Evolutionary conservation across 352 stramenopile genomes (phyloP).

Genomic region (Blastocystis sp.): DNA sequence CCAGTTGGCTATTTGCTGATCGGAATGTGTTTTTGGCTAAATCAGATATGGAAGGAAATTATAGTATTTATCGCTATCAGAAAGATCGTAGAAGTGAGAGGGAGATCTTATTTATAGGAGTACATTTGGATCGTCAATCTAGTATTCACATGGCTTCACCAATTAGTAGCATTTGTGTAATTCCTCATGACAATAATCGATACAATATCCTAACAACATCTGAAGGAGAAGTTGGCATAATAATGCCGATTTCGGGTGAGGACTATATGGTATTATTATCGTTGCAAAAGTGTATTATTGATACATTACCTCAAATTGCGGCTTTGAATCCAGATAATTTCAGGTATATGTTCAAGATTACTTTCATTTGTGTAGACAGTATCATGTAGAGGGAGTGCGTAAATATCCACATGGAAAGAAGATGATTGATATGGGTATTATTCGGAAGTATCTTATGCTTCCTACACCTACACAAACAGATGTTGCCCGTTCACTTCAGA

Average conservation of each 20-base stretch:
- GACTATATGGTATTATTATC: constrained; percentile 31
- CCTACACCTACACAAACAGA: constrained; percentile 8
- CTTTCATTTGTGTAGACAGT: neutral
- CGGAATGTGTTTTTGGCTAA: neutral
- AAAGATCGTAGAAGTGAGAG: neutral
- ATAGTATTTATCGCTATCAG: neutral
- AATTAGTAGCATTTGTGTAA: neutral
- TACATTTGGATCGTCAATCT: neutral
- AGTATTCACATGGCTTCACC: constrained; percentile 23
- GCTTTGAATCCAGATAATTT: constrained; percentile 46
- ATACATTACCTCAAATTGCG: constrained; percentile 33
- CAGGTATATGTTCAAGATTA: neutral
- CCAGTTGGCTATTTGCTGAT: neutral
- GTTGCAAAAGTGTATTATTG: constrained; percentile 30
- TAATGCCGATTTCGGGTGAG: neutral
- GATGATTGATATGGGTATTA: constrained; percentile 52
- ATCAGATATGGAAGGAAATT: constrained; percentile 13
- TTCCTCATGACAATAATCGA: neutral
- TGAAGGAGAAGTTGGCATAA: constrained; percentile 20
- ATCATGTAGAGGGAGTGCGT: neutral
- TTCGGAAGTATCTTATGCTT: constrained; percentile 39
- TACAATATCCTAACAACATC: neutral
- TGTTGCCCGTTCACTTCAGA: constrained; percentile 1
- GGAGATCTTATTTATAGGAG: neutral
- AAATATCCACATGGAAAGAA: constrained; percentile 42